Conservation (phyloP, 495 filamentous ascomycete genomes). For the Aspergillus steynii region DNA sequence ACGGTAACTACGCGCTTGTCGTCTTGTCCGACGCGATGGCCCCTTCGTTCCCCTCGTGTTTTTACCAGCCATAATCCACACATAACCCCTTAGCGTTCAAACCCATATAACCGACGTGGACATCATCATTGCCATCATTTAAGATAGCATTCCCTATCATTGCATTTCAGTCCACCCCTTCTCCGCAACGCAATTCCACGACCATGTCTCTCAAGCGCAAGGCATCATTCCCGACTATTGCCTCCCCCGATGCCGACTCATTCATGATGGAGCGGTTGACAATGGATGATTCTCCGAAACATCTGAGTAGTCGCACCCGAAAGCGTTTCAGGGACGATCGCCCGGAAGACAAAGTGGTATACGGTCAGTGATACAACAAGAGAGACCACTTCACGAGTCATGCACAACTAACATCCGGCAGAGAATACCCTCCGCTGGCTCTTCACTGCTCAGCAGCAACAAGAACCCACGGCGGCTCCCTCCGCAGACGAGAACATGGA, state of each 20-base stretch:
- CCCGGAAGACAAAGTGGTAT: constrained; percentile 46
- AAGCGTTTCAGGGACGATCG: constrained; percentile 54
- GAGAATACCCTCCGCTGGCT: constrained; percentile 50
- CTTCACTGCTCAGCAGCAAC: constrained; percentile 42
- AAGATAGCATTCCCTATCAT: no score
- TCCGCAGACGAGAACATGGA: constrained; percentile 35
- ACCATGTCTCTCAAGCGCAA: constrained; percentile 55
- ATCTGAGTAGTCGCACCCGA: constrained; percentile 52
- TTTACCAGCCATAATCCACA: neutral
- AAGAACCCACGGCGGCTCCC: constrained; percentile 13
- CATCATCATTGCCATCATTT: no score
- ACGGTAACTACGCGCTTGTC: neutral
- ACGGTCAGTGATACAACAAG: constrained; percentile 35
- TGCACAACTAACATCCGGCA: constrained; percentile 23
- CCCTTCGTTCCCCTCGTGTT: neutral
- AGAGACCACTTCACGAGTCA: neutral
- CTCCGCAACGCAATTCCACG: neutral
- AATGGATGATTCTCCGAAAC: constrained; percentile 33
- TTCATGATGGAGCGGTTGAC: constrained; percentile 26
- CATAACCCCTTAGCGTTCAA: neutral
- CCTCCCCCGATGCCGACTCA: constrained; percentile 33
- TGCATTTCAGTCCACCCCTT: neutral
- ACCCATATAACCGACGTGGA: no score
- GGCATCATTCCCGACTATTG: constrained; percentile 39
- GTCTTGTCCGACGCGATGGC: constrained; percentile 7